Evolutionary conservation across 768 basidiomycete species (phyloP).

Genomic region (Agrocybe praecox): DNA sequence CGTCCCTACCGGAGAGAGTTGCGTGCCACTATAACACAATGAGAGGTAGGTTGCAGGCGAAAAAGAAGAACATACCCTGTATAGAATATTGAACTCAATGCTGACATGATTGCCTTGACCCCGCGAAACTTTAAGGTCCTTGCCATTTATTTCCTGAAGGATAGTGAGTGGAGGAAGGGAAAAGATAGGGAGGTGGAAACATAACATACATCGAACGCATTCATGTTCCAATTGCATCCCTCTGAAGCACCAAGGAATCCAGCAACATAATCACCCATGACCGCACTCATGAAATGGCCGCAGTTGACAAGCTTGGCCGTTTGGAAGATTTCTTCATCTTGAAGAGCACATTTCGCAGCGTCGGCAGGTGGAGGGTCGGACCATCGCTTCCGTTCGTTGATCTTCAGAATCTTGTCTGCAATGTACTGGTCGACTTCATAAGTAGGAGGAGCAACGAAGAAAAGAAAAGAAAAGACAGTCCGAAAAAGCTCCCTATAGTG

Average conservation of each 20-base stretch:
- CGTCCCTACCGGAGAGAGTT: slow-evolving; percentile 48
- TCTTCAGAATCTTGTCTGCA: slow-evolving; percentile 50
- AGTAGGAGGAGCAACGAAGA: too few relatives aligned
- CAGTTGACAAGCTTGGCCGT: slow-evolving; percentile 52
- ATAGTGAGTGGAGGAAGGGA: background rate
- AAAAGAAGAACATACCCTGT: slow-evolving; percentile 30
- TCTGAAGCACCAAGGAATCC: slow-evolving; percentile 58
- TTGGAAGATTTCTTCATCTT: slow-evolving; percentile 64
- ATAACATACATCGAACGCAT: slow-evolving; percentile 41
- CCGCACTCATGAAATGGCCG: slow-evolving; percentile 57
- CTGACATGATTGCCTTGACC: slow-evolving; percentile 70
- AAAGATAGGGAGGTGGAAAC: background rate
- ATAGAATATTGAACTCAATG: slow-evolving; percentile 66
- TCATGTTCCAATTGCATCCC: slow-evolving; percentile 55
- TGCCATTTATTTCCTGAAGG: slow-evolving; percentile 35
- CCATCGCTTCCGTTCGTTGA: slow-evolving; percentile 57
- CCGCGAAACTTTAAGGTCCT: slow-evolving; percentile 36
- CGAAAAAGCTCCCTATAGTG: too few relatives aligned
- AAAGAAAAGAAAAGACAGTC: too few relatives aligned
- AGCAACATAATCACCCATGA: slow-evolving; percentile 62
- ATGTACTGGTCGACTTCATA: slow-evolving; percentile 49
- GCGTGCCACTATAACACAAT: slow-evolving; percentile 60
- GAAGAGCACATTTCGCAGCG: slow-evolving; percentile 21
- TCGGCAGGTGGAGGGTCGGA: slow-evolving; percentile 40
- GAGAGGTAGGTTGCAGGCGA: background rate